Evolutionary conservation across 2,329 filamentous ascomycete genomes (phyloP).

Genomic region (Paraphoma sp.): DNA sequence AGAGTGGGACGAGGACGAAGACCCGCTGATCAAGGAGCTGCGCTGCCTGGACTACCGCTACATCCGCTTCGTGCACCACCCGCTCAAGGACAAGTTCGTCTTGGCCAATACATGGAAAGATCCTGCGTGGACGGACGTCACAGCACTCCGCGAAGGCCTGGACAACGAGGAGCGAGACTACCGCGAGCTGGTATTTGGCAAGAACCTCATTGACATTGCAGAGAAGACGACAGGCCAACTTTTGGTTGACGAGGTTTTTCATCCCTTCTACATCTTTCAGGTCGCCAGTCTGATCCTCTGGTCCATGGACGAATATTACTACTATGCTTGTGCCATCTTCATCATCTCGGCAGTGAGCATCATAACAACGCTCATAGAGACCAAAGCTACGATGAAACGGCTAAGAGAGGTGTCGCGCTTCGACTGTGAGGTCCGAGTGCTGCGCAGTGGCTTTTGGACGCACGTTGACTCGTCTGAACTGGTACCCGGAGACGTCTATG

Average conservation of each 20-base stretch:
- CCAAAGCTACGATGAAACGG: slow-evolving; percentile 87
- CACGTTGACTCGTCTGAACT: slow-evolving; percentile 85
- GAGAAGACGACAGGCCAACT: slow-evolving; percentile 85
- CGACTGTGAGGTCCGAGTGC: slow-evolving; percentile 91
- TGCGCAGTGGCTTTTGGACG: slow-evolving; percentile 95
- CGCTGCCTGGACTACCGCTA: slow-evolving; percentile 91
- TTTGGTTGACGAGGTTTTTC: slow-evolving; percentile 91
- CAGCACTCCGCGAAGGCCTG: slow-evolving; percentile 76
- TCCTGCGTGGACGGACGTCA: slow-evolving; percentile 81
- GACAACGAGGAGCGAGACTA: slow-evolving; percentile 87
- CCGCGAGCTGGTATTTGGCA: slow-evolving; percentile 85
- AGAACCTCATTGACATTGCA: slow-evolving; percentile 90
- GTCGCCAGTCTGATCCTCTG: slow-evolving; percentile 92
- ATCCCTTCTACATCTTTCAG: slow-evolving; percentile 98
- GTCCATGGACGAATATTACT: slow-evolving; percentile 97
- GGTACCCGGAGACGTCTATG: slow-evolving; percentile 94
- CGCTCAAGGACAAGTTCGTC: slow-evolving; percentile 85
- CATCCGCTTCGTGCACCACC: slow-evolving; percentile 90
- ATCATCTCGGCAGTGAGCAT: slow-evolving; percentile 94
- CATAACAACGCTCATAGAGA: slow-evolving; percentile 86
- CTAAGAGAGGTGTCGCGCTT: slow-evolving; percentile 91
- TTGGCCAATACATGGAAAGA: slow-evolving; percentile 94
- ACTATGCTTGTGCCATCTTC: slow-evolving; percentile 95
- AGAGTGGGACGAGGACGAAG: slow-evolving; percentile 73
- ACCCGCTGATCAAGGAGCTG: slow-evolving; percentile 77